Base-by-base conservation (phyloP, 495 filamentous ascomycete species). In the Rostrohypoxylon terebratum region DNA sequence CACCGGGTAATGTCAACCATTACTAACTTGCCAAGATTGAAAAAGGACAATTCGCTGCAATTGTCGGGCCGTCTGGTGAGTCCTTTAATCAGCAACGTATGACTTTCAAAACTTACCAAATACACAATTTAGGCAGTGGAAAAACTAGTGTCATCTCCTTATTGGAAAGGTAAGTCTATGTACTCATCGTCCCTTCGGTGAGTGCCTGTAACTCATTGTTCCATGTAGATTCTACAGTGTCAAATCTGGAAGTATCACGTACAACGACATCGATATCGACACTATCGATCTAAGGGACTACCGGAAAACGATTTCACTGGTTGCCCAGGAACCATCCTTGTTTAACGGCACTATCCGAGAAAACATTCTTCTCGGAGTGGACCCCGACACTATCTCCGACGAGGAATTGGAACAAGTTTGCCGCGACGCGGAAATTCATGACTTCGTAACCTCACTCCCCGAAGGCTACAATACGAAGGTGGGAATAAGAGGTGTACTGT, bases 101-200 rank as follows among this genome's bases (percentile, higher is more conserved):
- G 21, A 38, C 7, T 31, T 21, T 54, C 2, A 9, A 50, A 11
- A 31, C 69, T 78, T 18, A 80, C 28, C 28, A 28, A 5, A 5
- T 28, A 28, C 59, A 34, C 18, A 2, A 91, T 5, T 83, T 80
- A 57, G 92, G 92, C 38, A 92, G 86, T 57, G 92, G 92, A 0
- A 95, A 95, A 76, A 91, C 88, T 4, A 93, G 90, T 3, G 79
- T 91, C 13, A 85, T 93, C 28, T 89, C 88, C 7, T 77, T 93
- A 0, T 79, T 93, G 1, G 90, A 92, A 79, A 75, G 82, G 77
- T 82, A 55, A 60, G 75, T 59, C 9, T 8, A n/a, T 59, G 7
- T 8, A n/a, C 7, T 18, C 63, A 13, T 20, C 31, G 42, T 48
- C 42, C 9, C 40, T 20, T 25, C 11, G 36, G 55, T n/a, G 20